These are phyloP conservation scores for Abrus pulchellus DNA, from an alignment of 306 rosid genomes.

Conservation along the genomic window DNA sequence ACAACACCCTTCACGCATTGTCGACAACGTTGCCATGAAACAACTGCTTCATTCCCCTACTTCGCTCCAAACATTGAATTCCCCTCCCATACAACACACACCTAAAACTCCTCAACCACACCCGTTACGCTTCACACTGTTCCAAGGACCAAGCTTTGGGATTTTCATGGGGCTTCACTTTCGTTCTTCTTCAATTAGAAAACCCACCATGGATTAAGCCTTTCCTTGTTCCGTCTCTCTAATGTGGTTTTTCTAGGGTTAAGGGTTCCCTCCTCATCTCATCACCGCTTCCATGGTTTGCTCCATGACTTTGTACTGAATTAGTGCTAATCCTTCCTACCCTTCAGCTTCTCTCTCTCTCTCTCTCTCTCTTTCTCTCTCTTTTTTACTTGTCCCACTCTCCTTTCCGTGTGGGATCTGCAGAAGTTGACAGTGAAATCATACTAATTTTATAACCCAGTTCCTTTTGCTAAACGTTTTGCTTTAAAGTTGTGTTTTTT, in stretches of 20 bases:
- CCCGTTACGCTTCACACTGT: slow-evolving; percentile 18
- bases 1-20: slow-evolving; percentile 70
- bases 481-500: slow-evolving; percentile 16
- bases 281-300: slow-evolving; percentile 22
- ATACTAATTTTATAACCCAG: slow-evolving; percentile 29
- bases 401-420: slow-evolving; percentile 51
- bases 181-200: slow-evolving; percentile 56
- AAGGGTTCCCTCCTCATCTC: slow-evolving; percentile 43
- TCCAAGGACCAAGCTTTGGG: slow-evolving; percentile 47
- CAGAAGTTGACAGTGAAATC: slow-evolving; percentile 45
- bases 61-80: slow-evolving; percentile 51
- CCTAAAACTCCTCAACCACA: slow-evolving; percentile 38
- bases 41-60: slow-evolving; percentile 52
- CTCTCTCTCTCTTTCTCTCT: not conserved
- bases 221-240: slow-evolving; percentile 36
- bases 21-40: slow-evolving; percentile 75
- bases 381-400: slow-evolving; percentile 13
- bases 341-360: slow-evolving; percentile 13
- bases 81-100: slow-evolving; percentile 21
- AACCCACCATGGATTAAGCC: slow-evolving; percentile 58
- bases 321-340: not conserved
- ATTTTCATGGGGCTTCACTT: slow-evolving; percentile 54
- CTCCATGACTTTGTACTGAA: slow-evolving; percentile 16
- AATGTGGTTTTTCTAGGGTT: slow-evolving; percentile 53
- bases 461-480: slow-evolving; percentile 20